Base-by-base conservation (phyloP, 768 basidiomycete species). In the Tylopilus balloui region DNA sequence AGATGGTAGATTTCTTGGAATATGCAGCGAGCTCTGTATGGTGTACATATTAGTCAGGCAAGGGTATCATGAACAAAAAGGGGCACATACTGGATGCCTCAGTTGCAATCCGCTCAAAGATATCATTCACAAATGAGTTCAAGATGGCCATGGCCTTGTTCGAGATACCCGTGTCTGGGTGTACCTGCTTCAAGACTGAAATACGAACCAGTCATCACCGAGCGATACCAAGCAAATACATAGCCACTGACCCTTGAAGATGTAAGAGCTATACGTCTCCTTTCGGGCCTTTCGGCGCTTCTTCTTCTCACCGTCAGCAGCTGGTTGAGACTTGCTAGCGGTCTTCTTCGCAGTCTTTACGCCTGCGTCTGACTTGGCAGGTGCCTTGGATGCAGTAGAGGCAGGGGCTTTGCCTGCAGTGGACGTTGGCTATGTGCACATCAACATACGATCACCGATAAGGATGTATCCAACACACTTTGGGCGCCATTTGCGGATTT, bases 161-260 rank as follows among this genome's bases (percentile, higher is more conserved):
- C 45, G 88, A 90, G 74, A 92, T 90, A 83, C 89, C 90, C 53
- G 89, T 91, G 70, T 91, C 90, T 53, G 90, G 90, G 77, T 92
- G 90, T 51, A 92, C 90, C 72, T 92, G 89, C 76, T 88, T 90
- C 66, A 92, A 76, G 61, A 90, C 89, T 86, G 14, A 0, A 25
- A 17, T n/a, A 4, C 5, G 27, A 6, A 32, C 11, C 3, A 21
- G 29, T 57, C 20, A 56, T 20, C 29, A 37, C 34, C 39, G 14
- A 29, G 25, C 10, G 10, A 47, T 17, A 21, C 14, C 15, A 13
- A 19, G 1, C 20, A 20, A 21, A 12, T 20, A 14, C 32, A n/a
- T 27, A n/a, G 3, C 1, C 11, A 55, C 74, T 51, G 38, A 84
- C 83, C 83, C 70, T 86, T 87, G 75, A 86, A 88, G 65, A 92